Evolutionary conservation across 2,329 filamentous ascomycete genomes (phyloP).

Genomic region (Cladosporium sp.): DNA sequence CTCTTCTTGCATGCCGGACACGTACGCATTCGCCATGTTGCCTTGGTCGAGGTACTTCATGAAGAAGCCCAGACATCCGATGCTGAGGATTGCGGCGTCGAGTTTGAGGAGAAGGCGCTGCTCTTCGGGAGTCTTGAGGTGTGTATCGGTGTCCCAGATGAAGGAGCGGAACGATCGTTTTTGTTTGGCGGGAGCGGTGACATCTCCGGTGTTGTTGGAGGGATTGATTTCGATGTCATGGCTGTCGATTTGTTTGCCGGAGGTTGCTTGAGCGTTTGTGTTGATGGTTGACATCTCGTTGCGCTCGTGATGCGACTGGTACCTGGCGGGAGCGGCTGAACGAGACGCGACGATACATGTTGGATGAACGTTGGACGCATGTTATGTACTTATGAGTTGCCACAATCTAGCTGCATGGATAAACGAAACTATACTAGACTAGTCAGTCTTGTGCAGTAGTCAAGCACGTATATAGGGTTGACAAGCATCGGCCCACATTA

Average conservation of each 20-base stretch:
- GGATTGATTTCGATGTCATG: not conserved
- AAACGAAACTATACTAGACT: not conserved
- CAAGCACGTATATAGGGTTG: not conserved
- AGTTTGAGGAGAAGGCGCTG: slow-evolving; percentile 52
- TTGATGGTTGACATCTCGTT: not conserved
- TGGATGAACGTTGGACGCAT: not conserved
- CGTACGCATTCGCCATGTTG: slow-evolving; percentile 45
- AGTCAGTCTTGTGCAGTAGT: not conserved
- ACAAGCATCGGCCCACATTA: not conserved
- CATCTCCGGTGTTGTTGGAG: not conserved
- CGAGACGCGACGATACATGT: not conserved
- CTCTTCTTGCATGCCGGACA: slow-evolving; percentile 14
- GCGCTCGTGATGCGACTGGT: not conserved
- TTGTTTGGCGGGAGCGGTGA: slow-evolving; percentile 12
- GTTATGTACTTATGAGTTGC: not conserved
- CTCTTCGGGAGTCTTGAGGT: slow-evolving; percentile 53
- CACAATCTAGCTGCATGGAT: not conserved
- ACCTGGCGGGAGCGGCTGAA: not conserved
- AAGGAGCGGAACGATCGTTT: slow-evolving; percentile 49
- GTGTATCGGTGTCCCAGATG: slow-evolving; percentile 56
- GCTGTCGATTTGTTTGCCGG: not conserved
- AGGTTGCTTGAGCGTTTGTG: not conserved
- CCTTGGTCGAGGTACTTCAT: slow-evolving; percentile 49
- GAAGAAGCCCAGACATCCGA: slow-evolving; percentile 42
- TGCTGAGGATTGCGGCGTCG: slow-evolving; percentile 40